Evolutionary conservation across 202 grass and related monocot species (phyloP), one percentile per base, ranked within the genome.

Genomic region (Schoenoplectus triqueter): DNA sequence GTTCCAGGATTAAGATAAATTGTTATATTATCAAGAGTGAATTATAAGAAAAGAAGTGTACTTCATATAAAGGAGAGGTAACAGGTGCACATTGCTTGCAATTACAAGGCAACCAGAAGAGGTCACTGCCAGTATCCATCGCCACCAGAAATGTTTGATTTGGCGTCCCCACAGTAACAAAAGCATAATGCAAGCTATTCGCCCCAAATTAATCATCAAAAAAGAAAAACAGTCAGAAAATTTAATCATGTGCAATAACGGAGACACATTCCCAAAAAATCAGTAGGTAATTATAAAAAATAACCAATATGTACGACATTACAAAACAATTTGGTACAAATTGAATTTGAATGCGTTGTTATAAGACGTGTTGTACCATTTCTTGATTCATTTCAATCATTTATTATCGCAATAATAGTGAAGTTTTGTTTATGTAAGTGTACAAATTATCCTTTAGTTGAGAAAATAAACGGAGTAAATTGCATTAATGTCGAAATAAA

Each of bases 51-150:
- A 45, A 66, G 52, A 65, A 40, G 18, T 64, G 49, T 89, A 89
- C 84, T 13, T 52, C 80, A 14, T 74, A 84, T 59, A 4, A 17
- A 5, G 80, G 79, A 40, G 46, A 44, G 84, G 59, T 73, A 78
- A 0, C 0, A 0, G 62, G 11, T 5, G 95, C 91, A 85, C 95
- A 98, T 44, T 87, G 85, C 90, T 66, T 86, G 91, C 95, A 98
- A 83, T 98, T 87, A 68, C 95, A 98, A 66, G 92, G 95, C 66
- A 98, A 88, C 95, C 95, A 98, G 74, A 95, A 92, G 78, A 98
- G 64, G 85, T 92, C 46, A 83, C 89, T 95, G 73, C 91, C 88
- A 8, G 95, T 98, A 69, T 86, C 85, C 10, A 98, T 78, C 54
- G 95, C 95, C 85, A 93, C 92, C 56, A 98, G 19, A 83, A 95